Evolutionary conservation across 108 stramenopile species (phyloP), one percentile per base, ranked within the genome.

Genomic region (Nitzschia inconspicua): DNA sequence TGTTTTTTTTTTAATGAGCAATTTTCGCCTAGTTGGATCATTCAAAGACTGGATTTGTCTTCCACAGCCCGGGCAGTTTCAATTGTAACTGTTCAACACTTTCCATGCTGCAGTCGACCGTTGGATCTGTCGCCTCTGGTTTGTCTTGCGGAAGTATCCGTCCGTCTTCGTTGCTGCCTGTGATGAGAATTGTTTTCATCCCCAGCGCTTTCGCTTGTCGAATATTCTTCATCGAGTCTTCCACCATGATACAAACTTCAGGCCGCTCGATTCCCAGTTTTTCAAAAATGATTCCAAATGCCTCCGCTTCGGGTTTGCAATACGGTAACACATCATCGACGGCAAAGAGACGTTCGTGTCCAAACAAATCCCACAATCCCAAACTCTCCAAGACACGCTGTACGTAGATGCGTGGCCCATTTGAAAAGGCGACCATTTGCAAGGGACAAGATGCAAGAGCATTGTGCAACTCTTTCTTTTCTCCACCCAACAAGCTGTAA

Each of bases 181-280:
- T 66, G 14, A 90, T 65, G 40, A 90, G 64, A 35, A 90, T 68
- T 0, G 87, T 89, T 47, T 74, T 75, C 84, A 93, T 84, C 4
- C 91, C 91, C 39, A 89, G 47, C 20, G 66, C 57, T 49, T 86
- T 86, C 13, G 86, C 86, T 10, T 56, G 66, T 13, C 80, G 70
- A 16, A 93, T 71, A 63, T 93, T 93, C 73, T 93, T 93, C 91
- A 93, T 89, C 1, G 73, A 76, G 51, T 93, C 91, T 66, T 93
- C 91, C 11, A 93, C 71, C 86, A 93, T 89, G 44, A 93, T 65
- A 53, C 81, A 83, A 25, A 77, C 65, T 39, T 72, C 72, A 3
- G 88, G 78, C 34, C 19, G 35, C 2, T 57, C 68, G n/a, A n/a
- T n/a, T 22, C 77, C 77, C 7, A 93, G 57, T 26, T 41, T 44